Evolutionary conservation across 78 protist species (phyloP), one percentile per base, ranked within the genome.

Genomic region (Emiliania huxleyi): DNA sequence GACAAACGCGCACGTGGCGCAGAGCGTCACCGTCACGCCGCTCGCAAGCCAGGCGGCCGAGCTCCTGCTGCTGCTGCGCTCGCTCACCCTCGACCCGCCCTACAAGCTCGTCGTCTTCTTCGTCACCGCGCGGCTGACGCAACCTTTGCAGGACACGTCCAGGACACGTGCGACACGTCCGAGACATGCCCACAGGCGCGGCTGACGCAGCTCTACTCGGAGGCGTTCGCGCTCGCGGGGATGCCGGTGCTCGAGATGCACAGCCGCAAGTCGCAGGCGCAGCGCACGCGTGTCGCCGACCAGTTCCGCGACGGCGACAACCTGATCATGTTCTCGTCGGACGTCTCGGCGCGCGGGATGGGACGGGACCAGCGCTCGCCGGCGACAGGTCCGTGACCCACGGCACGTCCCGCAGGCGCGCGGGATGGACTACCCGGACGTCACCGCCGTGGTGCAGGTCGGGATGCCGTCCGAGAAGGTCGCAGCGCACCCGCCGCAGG

Each of bases 261-360:
- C 95, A 91, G 94, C 26, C 91, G 97, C 55, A 87, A 73, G 92
- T 46, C 91, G 35, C 96, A 94, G 92, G 0, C 71, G 35, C 85
- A 73, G 49, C 93, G 92, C 84, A 90, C 25, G 40, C 73, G 52
- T 33, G 84, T 69, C 23, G 69, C 73, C 48, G 75, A 35, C 48
- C 69, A 40, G 48, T 88, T 48, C 71, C 40, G 71, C 45, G 44
- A 48, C n/a, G 90, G 35, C 42, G 0, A 1, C 33, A 35, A 5
- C 73, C 46, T 48, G 15, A n/a, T 48, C 40, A 44, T 81, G 49
- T 44, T 94, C 90, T 48, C 95, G 18, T 91, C 94, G 23, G 96
- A 94, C 79, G 96, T 94, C 40, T 87, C 93, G 33, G 96, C 96
- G 33, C 92, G 96, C 71, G 96, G 96, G 40, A 38, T 94, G 38